These are phyloP conservation scores for Prinsepia uniflora DNA, from an alignment of 306 rosid species.

Conservation along the genomic window DNA sequence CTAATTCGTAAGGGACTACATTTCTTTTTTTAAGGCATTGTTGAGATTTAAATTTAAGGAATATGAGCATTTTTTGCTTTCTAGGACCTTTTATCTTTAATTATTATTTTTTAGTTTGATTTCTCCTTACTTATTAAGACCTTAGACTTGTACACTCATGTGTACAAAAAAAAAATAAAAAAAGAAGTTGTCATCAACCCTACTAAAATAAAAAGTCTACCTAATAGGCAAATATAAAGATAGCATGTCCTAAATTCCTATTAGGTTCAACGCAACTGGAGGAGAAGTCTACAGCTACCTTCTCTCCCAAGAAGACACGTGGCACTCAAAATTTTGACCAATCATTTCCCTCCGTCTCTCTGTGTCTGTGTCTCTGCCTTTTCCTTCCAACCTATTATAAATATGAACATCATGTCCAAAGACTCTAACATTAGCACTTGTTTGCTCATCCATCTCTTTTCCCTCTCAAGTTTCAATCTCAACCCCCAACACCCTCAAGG, in stretches of 20 bases:
- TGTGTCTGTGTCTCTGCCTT: slow-evolving; percentile 1
- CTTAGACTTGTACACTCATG: no score
- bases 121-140: no score
- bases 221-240: background rate
- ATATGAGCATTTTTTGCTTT: no score
- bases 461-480: background rate
- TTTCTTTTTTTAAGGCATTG: no score
- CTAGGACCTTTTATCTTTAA: no score
- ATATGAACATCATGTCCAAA: background rate
- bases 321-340: slow-evolving; percentile 24
- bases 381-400: background rate
- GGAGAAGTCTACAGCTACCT: slow-evolving; percentile 37
- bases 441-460: background rate
- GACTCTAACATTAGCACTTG: slow-evolving; percentile 1
- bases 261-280: slow-evolving; percentile 20
- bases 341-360: background rate
- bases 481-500: slow-evolving; percentile 10
- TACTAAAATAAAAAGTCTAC: no score
- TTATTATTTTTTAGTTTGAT: no score
- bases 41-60: no score
- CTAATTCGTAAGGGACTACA: no score
- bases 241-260: slow-evolving; percentile 8
- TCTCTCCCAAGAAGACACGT: slow-evolving; percentile 27
- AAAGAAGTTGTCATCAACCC: no score
- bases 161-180: no score